Evolutionary conservation across 805 yeast species (phyloP).

Genomic region (Saturnispora diversa): DNA sequence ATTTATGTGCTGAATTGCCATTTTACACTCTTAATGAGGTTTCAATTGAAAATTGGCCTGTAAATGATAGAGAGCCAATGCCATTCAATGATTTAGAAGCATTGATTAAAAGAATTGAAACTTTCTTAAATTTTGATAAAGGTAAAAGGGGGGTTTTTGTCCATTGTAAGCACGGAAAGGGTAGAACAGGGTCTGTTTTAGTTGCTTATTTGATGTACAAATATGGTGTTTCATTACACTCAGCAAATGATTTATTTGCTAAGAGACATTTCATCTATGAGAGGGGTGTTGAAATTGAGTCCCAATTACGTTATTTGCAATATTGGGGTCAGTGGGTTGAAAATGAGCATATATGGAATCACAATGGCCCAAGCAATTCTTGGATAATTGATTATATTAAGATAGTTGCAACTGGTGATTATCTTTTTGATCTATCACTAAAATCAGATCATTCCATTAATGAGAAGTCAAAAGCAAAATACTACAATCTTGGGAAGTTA

Average conservation of each 20-base stretch:
- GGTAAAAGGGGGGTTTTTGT: slow-evolving; percentile 44
- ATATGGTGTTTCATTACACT: slow-evolving; percentile 29
- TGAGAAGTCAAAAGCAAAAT: background rate
- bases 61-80: background rate
- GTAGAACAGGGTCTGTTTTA: slow-evolving; percentile 74
- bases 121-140: background rate
- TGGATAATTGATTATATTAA: too few relatives aligned
- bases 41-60: background rate
- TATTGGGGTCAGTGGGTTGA: slow-evolving; percentile 35
- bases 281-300: slow-evolving; percentile 59
- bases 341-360: background rate
- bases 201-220: slow-evolving; percentile 61
- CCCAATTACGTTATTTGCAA: slow-evolving; percentile 59
- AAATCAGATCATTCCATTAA: too few relatives aligned
- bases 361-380: too few relatives aligned
- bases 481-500: too few relatives aligned
- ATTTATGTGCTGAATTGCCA: background rate
- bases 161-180: slow-evolving; percentile 90
- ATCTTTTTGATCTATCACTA: too few relatives aligned
- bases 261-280: slow-evolving; percentile 45
- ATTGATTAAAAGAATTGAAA: background rate
- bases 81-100: background rate
- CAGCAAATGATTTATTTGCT: slow-evolving; percentile 49
- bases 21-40: background rate
- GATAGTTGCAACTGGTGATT: background rate